Percentiles rank a stretch among this genome's conserved stretches.
These are phyloP conservation scores for Tolypocladium ovalisporum DNA, from an alignment of 2,329 filamentous ascomycete species.

Conservation along the genomic window DNA sequence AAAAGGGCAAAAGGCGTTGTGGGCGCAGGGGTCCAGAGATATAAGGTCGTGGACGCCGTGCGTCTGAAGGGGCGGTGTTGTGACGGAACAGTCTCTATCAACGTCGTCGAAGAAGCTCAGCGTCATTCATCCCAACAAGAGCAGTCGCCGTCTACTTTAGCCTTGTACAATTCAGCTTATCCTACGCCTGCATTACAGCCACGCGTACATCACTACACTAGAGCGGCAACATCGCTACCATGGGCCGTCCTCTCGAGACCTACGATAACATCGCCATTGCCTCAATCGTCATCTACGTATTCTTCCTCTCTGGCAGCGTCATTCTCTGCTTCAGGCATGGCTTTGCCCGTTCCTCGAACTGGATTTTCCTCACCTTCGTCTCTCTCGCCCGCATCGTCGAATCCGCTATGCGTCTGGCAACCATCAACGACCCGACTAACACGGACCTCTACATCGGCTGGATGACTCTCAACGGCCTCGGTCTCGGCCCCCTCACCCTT, in stretches of 20 bases:
- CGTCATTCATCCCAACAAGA: not conserved
- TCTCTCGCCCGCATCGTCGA: slow-evolving; percentile 46
- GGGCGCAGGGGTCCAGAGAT: not conserved
- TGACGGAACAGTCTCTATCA: not conserved
- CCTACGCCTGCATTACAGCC: not conserved
- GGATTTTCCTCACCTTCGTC: slow-evolving; percentile 48
- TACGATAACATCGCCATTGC: slow-evolving; percentile 22
- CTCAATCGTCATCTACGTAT: slow-evolving; percentile 17
- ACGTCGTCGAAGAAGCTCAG: not conserved
- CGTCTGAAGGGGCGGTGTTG: not conserved
- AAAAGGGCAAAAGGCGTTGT: not conserved
- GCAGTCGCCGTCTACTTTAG: not conserved
- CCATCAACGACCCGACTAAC: slow-evolving; percentile 39
- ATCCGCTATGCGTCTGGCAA: slow-evolving; percentile 31
- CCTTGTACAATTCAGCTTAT: not conserved
- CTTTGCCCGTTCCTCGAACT: slow-evolving; percentile 48
- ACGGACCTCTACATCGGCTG: slow-evolving; percentile 20
- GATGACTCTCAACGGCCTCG: slow-evolving; percentile 19
- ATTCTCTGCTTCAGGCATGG: slow-evolving; percentile 35
- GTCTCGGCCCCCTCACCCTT: slow-evolving; percentile 36
- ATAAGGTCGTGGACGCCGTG: not conserved
- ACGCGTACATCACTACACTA: not conserved
- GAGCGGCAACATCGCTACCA: not conserved
- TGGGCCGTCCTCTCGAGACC: slow-evolving; percentile 11
- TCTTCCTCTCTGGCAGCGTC: slow-evolving; percentile 16